Base-by-base conservation (phyloP, 441 rosid genomes). In the Erodium trifolium region DNA sequence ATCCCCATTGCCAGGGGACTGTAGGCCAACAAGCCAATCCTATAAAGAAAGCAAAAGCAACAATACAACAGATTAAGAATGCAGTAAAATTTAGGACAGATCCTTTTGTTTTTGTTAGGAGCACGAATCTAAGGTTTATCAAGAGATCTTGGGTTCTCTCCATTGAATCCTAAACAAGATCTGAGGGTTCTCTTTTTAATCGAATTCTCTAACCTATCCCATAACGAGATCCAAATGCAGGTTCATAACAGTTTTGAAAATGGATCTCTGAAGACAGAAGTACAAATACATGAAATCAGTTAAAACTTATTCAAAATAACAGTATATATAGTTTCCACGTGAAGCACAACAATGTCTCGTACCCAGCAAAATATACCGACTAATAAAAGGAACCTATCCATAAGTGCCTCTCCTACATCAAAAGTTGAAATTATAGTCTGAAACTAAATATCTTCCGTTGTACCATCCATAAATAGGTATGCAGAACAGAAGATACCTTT, bases 1-100 rank as follows among this genome's bases (percentile, higher is more conserved):
- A 85, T 82, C 59, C 89, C 90, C 89, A 87, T 87, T 9, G 84
- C 92, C 64, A 87, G 73, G 43, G 88, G 92, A 45, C 88, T 87
- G 76, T 84, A 87, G 27, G 85, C 87, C 81, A 85, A 73, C 69
- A 87, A 81, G 55, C 80, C 73, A 71, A 82, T 76, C 77, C 89
- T 82, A 47, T 39, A 63, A 53, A 67, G 55, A 63, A 29, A 37
- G 5, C 2, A 9, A 41, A 41, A 41, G 11, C 45, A 41, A 41
- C 8, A 37, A 3, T 37, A 12, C 45, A 57, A 63, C 11, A 10
- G 10, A 75, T 2, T 31, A 57, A 57, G 13, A 47, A 53, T 45
- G 41, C 14, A 55, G 34, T 65, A 2, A 10, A 17, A 37, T 59
- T 18, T 31, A 14, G 31, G 13, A 29, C 27, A 68, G 23, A 55